Base-by-base conservation (phyloP, 371 early-diverging fungal species). In the Actinomortierella ambigua region DNA sequence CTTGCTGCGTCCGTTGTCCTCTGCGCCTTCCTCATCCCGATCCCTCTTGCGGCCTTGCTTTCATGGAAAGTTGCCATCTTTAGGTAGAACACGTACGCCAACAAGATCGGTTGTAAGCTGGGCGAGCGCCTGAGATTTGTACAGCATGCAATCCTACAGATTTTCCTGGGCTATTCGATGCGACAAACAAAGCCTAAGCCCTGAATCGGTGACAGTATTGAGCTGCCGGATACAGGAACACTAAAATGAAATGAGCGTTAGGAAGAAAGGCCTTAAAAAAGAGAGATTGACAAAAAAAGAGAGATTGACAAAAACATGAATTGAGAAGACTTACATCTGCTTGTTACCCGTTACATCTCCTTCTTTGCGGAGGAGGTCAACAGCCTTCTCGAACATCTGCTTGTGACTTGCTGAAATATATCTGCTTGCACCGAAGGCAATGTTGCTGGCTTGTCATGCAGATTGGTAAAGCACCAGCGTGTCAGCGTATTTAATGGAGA, bases 321-420 rank as follows among this genome's bases (percentile, higher is more conserved):
- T 43, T n/a, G n/a, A 43, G 26, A 27, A 27, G 44, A 44, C 46
- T 44, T 55, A 27, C 55, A 55, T 40, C 22, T 55, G 44, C 20
- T 46, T 42, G 28, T 55, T 55, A 28, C 17, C n/a, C 55, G 20
- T 27, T n/a, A 44, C 28, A 55, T 55, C 27, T 29, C 29, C 18
- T 18, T 42, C 18, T 40, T 54, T 27, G 28, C 29, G 17, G 40
- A 44, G 26, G 40, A 44, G 47, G n/a, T 26, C 29, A 18, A 55
- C 26, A 44, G 55, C 43, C 28, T n/a, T 55, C 46, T 55, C 55
- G 8, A 55, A 55, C 47, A 55, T 46, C 40, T 55, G 55, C 55
- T 23, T 55, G 20, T 55, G 47, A 20, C 44, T 55, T 24, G 29
- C 40, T 26, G 55, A 55, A n/a, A n/a, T 44, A 55, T 44, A 22